Evolutionary conservation across 2,329 filamentous ascomycete genomes (phyloP).

Genomic region (Cladophialophora immunda): DNA sequence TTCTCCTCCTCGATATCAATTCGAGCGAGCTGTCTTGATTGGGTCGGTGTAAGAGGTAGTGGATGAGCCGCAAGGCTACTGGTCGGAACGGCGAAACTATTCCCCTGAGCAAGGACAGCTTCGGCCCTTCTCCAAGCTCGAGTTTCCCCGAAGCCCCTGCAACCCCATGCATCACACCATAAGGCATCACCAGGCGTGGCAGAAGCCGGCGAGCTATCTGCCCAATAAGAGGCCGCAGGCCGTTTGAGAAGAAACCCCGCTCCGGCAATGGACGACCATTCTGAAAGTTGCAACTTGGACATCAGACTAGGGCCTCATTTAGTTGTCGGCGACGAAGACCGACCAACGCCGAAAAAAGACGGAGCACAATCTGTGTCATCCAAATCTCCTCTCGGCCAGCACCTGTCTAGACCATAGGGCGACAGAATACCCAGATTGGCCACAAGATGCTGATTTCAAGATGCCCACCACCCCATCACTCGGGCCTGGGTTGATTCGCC

Average conservation of each 20-base stretch:
- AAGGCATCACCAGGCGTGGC: neutral
- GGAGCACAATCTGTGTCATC: neutral
- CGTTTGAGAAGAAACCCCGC: neutral
- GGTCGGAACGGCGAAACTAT: conserved; percentile 35
- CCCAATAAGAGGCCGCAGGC: neutral
- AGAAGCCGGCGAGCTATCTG: neutral
- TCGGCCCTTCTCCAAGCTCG: conserved; percentile 21
- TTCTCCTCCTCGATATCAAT: conserved; percentile 23
- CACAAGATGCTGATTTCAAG: neutral
- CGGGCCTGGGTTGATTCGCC: neutral
- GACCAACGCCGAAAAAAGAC: neutral
- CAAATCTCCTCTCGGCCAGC: neutral
- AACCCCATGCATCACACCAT: neutral
- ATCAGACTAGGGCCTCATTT: neutral
- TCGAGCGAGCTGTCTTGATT: conserved; percentile 31
- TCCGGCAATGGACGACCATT: neutral
- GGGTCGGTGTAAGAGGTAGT: conserved; percentile 6
- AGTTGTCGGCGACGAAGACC: neutral
- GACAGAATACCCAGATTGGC: neutral
- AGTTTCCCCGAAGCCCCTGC: conserved; percentile 23
- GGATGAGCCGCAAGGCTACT: conserved; percentile 1
- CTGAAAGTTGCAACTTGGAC: neutral
- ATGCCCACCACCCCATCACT: neutral
- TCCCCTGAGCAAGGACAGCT: conserved; percentile 15
- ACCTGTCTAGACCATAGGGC: neutral